These are phyloP conservation scores for Podaxis pistillaris DNA, from an alignment of 768 basidiomycete species.

Conservation along the genomic window DNA sequence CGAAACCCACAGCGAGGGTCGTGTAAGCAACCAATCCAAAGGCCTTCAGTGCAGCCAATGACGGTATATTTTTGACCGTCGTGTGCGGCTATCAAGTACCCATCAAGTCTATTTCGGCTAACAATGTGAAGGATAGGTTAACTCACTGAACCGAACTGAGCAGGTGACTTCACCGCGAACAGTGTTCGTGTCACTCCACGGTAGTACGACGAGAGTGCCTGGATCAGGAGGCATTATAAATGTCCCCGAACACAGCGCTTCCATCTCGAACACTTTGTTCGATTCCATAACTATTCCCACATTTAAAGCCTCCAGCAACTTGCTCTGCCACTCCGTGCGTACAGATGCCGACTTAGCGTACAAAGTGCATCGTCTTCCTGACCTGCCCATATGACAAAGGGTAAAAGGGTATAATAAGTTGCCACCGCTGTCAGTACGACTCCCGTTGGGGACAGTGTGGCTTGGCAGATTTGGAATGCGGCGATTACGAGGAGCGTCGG, in stretches of 20 bases:
- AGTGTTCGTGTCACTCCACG: conserved; percentile 74
- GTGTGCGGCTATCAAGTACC: conserved; percentile 57
- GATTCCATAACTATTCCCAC: conserved; percentile 88
- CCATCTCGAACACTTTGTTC: conserved; percentile 93
- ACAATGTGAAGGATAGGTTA: conserved; percentile 17
- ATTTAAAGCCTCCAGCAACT: conserved; percentile 84
- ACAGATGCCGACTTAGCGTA: conserved; percentile 81
- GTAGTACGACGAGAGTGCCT: conserved; percentile 42
- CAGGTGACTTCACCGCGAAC: conserved; percentile 89
- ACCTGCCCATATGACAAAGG: conserved; percentile 83
- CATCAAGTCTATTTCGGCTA: neutral
- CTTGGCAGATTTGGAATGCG: conserved; percentile 33
- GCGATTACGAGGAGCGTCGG: conserved; percentile 69
- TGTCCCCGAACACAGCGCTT: conserved; percentile 84
- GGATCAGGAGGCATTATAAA: conserved; percentile 75
- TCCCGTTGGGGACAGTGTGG: conserved; percentile 19
- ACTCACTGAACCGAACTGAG: conserved; percentile 87
- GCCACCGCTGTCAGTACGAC: conserved; percentile 45
- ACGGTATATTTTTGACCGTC: conserved; percentile 88
- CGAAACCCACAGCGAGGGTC: conserved; percentile 74
- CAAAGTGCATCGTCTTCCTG: conserved; percentile 82
- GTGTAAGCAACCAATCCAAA: conserved; percentile 95
- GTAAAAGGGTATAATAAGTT: conserved; percentile 85
- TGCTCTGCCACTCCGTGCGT: conserved; percentile 85
- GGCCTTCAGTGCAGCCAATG: conserved; percentile 92